Evolutionary conservation across 495 filamentous ascomycete genomes (phyloP).

Genomic region (Hypomontagnella monticulosa): DNA sequence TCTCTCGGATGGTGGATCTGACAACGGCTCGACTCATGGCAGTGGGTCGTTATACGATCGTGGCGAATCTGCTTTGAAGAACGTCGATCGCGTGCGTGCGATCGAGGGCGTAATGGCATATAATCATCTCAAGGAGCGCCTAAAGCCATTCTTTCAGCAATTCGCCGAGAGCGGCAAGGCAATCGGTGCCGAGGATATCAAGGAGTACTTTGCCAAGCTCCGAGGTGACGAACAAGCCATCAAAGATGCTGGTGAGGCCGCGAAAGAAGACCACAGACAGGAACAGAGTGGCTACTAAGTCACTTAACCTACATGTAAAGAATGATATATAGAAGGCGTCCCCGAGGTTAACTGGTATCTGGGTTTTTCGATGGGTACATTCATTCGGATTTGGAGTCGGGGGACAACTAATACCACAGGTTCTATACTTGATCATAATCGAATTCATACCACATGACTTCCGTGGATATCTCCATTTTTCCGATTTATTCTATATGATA

Average conservation of each 20-base stretch:
- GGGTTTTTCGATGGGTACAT: background rate
- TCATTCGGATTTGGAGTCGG: slow-evolving; percentile 1
- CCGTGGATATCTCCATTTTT: too few species aligned
- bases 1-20: slow-evolving; percentile 62
- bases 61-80: slow-evolving; percentile 88
- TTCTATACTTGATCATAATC: slow-evolving; percentile 17
- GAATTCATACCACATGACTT: slow-evolving; percentile 14
- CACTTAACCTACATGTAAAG: background rate
- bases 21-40: slow-evolving; percentile 59
- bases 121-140: slow-evolving; percentile 91
- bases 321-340: too few species aligned
- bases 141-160: slow-evolving; percentile 89
- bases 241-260: slow-evolving; percentile 57
- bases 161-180: slow-evolving; percentile 90
- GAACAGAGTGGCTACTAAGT: slow-evolving; percentile 69
- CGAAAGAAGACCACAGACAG: slow-evolving; percentile 57
- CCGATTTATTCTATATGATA: background rate
- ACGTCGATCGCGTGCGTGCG: slow-evolving; percentile 88
- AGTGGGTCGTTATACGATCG: slow-evolving; percentile 83
- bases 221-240: slow-evolving; percentile 79
- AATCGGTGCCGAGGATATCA: slow-evolving; percentile 94
- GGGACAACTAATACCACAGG: slow-evolving; percentile 28
- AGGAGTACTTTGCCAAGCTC: slow-evolving; percentile 91
- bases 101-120: slow-evolving; percentile 99
- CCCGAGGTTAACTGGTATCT: slow-evolving; percentile 1